Conservation (phyloP, 805 yeast species). For the Cyberlindnera misumaiensis region DNA sequence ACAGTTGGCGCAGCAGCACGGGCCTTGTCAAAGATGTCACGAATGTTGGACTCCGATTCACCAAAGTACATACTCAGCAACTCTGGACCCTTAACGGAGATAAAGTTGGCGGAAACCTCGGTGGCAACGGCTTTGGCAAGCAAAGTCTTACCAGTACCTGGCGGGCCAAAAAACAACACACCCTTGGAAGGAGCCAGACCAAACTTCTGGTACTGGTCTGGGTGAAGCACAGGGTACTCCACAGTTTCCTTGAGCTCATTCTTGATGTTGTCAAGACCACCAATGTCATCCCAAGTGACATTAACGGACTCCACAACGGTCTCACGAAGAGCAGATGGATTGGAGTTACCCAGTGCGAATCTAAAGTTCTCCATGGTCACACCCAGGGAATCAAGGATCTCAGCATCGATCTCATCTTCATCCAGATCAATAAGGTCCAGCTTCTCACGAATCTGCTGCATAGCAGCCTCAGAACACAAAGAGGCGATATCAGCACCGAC, state of each 20-base stretch:
- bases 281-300: slow-evolving; percentile 99
- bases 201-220: slow-evolving; percentile 97
- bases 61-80: slow-evolving; percentile 98
- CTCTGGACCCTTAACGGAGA: slow-evolving; percentile 96
- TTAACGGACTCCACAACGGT: slow-evolving; percentile 98
- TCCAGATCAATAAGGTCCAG: slow-evolving; percentile 96
- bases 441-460: slow-evolving; percentile 99
- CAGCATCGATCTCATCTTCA: slow-evolving; percentile 96
- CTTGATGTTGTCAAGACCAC: slow-evolving; percentile 95
- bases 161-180: slow-evolving; percentile 98
- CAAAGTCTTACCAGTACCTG: slow-evolving; percentile 99
- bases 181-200: slow-evolving; percentile 98
- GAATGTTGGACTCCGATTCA: slow-evolving; percentile 94
- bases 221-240: slow-evolving; percentile 97
- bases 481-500: slow-evolving; percentile 99
- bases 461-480: slow-evolving; percentile 98
- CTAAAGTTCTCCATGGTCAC: slow-evolving; percentile 99
- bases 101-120: slow-evolving; percentile 96
- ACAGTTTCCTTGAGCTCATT: slow-evolving; percentile 97
- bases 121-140: slow-evolving; percentile 99
- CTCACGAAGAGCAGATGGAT: slow-evolving; percentile 98
- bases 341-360: slow-evolving; percentile 95
- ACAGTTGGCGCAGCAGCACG: slow-evolving; percentile 99
- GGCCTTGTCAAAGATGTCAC: slow-evolving; percentile 97
- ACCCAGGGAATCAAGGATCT: slow-evolving; percentile 89